Percentiles rank a stretch among this genome's conserved stretches.
These are phyloP conservation scores for Pleurotus platypus DNA, from an alignment of 768 basidiomycete genomes.

Conservation along the genomic window DNA sequence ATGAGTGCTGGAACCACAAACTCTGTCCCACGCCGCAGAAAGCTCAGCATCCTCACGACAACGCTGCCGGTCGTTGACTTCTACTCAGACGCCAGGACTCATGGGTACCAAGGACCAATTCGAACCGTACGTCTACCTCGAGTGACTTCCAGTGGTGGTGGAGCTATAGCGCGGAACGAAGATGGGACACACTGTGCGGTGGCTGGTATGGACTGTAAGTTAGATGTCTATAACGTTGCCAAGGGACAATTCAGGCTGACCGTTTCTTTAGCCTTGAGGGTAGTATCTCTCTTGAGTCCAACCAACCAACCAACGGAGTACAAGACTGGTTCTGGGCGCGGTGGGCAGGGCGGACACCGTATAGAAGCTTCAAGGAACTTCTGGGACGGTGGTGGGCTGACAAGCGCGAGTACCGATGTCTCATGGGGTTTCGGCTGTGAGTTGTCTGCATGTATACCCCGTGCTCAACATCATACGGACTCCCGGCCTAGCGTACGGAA, in stretches of 20 bases:
- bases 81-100: slow-evolving; percentile 39
- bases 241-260: neutral
- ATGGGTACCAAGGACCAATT: slow-evolving; percentile 35
- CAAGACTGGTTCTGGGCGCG: slow-evolving; percentile 29
- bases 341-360: slow-evolving; percentile 60
- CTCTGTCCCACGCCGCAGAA: neutral
- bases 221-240: neutral
- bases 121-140: slow-evolving; percentile 58
- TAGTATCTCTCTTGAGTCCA: slow-evolving; percentile 54
- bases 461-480: neutral
- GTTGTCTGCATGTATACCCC: slow-evolving; percentile 17
- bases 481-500: slow-evolving; percentile 51
- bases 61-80: slow-evolving; percentile 19
- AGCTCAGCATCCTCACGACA: slow-evolving; percentile 10
- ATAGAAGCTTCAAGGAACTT: slow-evolving; percentile 74
- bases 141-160: slow-evolving; percentile 61
- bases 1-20: slow-evolving; percentile 1
- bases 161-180: slow-evolving; percentile 62
- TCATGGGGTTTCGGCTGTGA: slow-evolving; percentile 73
- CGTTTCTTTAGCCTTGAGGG: slow-evolving; percentile 44
- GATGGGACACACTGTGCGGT: slow-evolving; percentile 69
- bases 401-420: slow-evolving; percentile 75
- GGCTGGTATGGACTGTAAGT: slow-evolving; percentile 72
- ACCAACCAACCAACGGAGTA: slow-evolving; percentile 39
- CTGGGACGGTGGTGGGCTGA: slow-evolving; percentile 76